phyloP scores from a whole-genome alignment of 495 filamentous ascomycete species.

The Aspergillus nanangensis region DNA sequence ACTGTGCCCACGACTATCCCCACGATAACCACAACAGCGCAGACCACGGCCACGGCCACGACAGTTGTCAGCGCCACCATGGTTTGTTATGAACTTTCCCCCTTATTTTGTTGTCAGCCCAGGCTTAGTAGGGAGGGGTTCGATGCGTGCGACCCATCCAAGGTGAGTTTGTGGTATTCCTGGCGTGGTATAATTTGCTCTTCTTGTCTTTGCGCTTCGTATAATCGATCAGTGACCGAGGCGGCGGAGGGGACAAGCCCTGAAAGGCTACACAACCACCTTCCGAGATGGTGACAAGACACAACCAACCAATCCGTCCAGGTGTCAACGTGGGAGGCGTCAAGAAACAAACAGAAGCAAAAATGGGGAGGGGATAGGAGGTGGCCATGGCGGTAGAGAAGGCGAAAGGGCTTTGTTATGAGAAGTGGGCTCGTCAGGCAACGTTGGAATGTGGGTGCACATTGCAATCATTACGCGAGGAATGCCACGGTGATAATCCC shows the following conservation, averaged over 20 bases:
- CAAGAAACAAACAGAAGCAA: conserved; percentile 11
- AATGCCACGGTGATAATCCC: conserved; percentile 26
- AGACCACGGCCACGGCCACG: conserved; percentile 40
- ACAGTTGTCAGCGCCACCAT: conserved; percentile 35
- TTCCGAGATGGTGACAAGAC: too few species aligned
- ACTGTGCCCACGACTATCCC: conserved; percentile 28
- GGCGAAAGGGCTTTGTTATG: conserved; percentile 33
- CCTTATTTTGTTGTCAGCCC: not conserved
- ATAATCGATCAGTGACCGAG: not conserved
- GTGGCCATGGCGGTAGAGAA: not conserved
- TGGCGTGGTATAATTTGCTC: not conserved
- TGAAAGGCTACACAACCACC: not conserved
- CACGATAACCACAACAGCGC: conserved; percentile 35
- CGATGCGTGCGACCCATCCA: conserved; percentile 6
- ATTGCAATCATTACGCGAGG: conserved; percentile 23
- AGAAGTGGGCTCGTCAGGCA: not conserved
- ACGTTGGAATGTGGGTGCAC: conserved; percentile 31
- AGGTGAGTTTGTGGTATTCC: not conserved
- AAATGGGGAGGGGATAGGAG: conserved; percentile 5
- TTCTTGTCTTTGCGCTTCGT: not conserved
- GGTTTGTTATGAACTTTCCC: conserved; percentile 7
- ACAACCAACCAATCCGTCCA: conserved; percentile 3
- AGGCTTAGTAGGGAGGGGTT: not conserved
- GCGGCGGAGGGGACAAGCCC: too few species aligned
- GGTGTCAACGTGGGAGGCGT: conserved; percentile 7